A percentile compares a stretch with the other conserved stretches of the same genome.
These are phyloP conservation scores for Blastobotrys illinoisensis DNA, from an alignment of 1,139 yeast species.

Conservation along the genomic window DNA sequence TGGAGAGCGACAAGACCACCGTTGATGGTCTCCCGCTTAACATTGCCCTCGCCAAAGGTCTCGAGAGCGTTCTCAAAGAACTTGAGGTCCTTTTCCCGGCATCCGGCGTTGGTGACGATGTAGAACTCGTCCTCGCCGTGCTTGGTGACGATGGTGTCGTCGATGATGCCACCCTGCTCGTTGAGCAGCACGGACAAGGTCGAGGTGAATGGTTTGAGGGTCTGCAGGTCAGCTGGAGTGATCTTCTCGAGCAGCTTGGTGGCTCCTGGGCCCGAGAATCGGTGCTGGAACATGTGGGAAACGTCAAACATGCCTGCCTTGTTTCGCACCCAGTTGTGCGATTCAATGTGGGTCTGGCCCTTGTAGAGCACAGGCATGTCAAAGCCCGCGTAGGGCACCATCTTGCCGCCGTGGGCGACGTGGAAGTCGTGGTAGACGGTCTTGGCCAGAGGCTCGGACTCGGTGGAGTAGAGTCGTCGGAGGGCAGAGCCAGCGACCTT, in stretches of 20 bases:
- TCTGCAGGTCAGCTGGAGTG: conserved; percentile 76
- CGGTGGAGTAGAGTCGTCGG: conserved; percentile 15
- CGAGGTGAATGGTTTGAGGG: conserved; percentile 52
- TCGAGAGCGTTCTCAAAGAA: conserved; percentile 55
- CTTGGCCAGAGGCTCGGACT: conserved; percentile 36
- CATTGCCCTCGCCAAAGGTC: conserved; percentile 34
- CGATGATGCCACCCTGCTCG: conserved; percentile 68
- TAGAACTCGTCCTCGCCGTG: conserved; percentile 72
- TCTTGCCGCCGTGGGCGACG: conserved; percentile 70
- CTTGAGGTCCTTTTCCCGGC: conserved; percentile 70
- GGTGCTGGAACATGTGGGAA: conserved; percentile 94
- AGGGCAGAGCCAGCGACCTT: conserved; percentile 2
- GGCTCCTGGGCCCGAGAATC: conserved; percentile 62
- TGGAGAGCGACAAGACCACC: conserved; percentile 85
- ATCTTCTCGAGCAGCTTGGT: conserved; percentile 66
- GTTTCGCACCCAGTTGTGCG: conserved; percentile 88
- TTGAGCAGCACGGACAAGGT: conserved; percentile 78
- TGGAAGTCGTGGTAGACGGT: conserved; percentile 86
- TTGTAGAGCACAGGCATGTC: conserved; percentile 89
- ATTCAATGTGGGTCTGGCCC: conserved; percentile 79
- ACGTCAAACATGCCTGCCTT: conserved; percentile 93
- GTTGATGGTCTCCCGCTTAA: conserved; percentile 59
- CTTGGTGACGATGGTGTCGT: conserved; percentile 87
- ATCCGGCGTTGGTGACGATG: conserved; percentile 96
- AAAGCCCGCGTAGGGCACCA: conserved; percentile 94